Conservation (phyloP, 2,329 filamentous ascomycete species). For the Colletotrichum sp. region DNA sequence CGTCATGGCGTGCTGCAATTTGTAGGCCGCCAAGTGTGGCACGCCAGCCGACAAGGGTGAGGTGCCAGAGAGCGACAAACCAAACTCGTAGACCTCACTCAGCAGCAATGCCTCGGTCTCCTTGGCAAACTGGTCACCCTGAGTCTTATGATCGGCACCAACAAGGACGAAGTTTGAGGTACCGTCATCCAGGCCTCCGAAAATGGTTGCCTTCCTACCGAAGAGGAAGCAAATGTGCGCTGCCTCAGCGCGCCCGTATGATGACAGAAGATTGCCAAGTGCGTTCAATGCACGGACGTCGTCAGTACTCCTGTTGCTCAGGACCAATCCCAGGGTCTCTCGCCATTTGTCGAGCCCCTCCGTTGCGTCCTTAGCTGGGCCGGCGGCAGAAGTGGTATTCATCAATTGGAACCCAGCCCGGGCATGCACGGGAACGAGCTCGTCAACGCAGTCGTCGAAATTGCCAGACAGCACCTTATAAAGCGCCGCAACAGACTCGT, state of each 20-base stretch:
- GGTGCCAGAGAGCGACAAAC: slow-evolving; percentile 71
- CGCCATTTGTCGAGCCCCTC: slow-evolving; percentile 93
- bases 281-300: slow-evolving; percentile 80
- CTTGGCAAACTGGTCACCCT: slow-evolving; percentile 74
- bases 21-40: slow-evolving; percentile 89
- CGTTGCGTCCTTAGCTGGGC: slow-evolving; percentile 72
- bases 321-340: slow-evolving; percentile 83
- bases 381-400: slow-evolving; percentile 70
- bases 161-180: slow-evolving; percentile 81
- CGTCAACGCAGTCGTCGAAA: slow-evolving; percentile 91
- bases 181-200: slow-evolving; percentile 84
- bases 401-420: slow-evolving; percentile 92
- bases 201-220: slow-evolving; percentile 71
- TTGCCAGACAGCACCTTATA: slow-evolving; percentile 96
- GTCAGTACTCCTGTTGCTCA: slow-evolving; percentile 85
- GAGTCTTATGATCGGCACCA: slow-evolving; percentile 79
- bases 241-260: slow-evolving; percentile 88
- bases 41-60: slow-evolving; percentile 58
- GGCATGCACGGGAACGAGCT: slow-evolving; percentile 91
- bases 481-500: slow-evolving; percentile 86
- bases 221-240: slow-evolving; percentile 95
- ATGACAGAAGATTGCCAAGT: slow-evolving; percentile 80
- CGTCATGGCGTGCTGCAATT: slow-evolving; percentile 83
- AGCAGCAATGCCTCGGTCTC: slow-evolving; percentile 88
- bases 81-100: slow-evolving; percentile 97